Conservation (phyloP, 352 stramenopile genomes). For the Phytophthora cryptogea region DNA sequence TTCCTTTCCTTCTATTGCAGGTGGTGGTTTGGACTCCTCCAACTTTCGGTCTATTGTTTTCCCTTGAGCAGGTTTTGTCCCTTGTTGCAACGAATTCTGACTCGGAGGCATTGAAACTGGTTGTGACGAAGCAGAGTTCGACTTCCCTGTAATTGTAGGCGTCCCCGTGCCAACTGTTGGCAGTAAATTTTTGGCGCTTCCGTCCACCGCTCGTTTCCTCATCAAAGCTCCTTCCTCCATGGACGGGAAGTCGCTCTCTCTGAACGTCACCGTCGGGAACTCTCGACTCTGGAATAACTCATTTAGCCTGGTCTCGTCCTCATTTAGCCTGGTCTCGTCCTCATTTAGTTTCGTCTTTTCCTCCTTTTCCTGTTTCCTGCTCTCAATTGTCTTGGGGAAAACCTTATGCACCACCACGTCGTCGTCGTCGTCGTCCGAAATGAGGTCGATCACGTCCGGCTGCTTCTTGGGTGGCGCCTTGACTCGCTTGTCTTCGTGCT, state of each 20-base stretch:
- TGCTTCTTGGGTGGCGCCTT: constrained; percentile 5
- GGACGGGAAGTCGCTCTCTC: constrained; percentile 41
- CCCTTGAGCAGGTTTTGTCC: neutral
- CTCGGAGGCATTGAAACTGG: too few species aligned
- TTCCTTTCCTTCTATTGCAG: neutral
- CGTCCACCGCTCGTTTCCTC: constrained; percentile 18
- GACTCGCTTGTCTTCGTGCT: neutral
- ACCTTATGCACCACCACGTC: constrained; percentile 12
- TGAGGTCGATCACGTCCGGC: constrained; percentile 30
- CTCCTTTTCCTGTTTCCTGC: neutral
- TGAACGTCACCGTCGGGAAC: constrained; percentile 33
- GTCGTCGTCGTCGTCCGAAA: constrained; percentile 30
- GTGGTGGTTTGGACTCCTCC: constrained; percentile 4
- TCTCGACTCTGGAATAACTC: constrained; percentile 32
- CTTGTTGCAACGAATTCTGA: neutral
- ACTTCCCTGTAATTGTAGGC: neutral
- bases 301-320: neutral
- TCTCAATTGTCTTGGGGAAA: neutral
- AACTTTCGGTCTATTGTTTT: constrained; percentile 7
- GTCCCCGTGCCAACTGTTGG: neutral
- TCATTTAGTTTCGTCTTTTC: too few species aligned
- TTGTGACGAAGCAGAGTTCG: too few species aligned
- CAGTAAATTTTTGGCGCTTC: neutral
- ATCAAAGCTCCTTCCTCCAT: constrained; percentile 16
- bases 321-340: neutral